Conservation (phyloP, 345 rosid species). For the Clarkia xantiana region DNA sequence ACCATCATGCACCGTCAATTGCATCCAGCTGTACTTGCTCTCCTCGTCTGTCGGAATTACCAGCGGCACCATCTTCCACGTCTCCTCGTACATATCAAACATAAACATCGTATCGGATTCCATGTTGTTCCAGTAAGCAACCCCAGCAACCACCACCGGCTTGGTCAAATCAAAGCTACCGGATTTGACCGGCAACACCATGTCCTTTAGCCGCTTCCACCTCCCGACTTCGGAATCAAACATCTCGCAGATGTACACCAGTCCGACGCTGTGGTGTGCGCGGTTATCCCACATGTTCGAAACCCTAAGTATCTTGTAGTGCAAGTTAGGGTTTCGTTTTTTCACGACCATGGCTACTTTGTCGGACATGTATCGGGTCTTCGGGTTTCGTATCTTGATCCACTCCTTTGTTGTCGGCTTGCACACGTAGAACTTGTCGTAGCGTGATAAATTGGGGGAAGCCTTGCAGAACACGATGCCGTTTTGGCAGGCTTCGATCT, state of each 20-base stretch:
- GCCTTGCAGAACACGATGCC: too few species aligned
- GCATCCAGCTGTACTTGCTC: background rate
- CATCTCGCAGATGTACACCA: background rate
- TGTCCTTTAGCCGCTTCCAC: background rate
- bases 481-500: background rate
- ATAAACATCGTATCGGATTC: background rate
- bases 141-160: background rate
- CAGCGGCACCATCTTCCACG: background rate
- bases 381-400: slow-evolving; percentile 9
- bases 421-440: slow-evolving; percentile 13
- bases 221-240: too few species aligned
- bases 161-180: background rate
- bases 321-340: slow-evolving; percentile 7
- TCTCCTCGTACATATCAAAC: background rate
- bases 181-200: background rate
- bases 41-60: too few species aligned
- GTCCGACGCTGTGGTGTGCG: background rate
- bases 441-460: too few species aligned
- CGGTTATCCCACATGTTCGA: too few species aligned
- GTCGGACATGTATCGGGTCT: background rate
- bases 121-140: background rate
- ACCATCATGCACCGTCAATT: background rate
- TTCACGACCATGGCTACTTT: slow-evolving; percentile 8
- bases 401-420: slow-evolving; percentile 17
- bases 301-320: slow-evolving; percentile 9